These are phyloP conservation scores for Melastoma candidum DNA, from an alignment of 441 rosid genomes.

Conservation along the genomic window DNA sequence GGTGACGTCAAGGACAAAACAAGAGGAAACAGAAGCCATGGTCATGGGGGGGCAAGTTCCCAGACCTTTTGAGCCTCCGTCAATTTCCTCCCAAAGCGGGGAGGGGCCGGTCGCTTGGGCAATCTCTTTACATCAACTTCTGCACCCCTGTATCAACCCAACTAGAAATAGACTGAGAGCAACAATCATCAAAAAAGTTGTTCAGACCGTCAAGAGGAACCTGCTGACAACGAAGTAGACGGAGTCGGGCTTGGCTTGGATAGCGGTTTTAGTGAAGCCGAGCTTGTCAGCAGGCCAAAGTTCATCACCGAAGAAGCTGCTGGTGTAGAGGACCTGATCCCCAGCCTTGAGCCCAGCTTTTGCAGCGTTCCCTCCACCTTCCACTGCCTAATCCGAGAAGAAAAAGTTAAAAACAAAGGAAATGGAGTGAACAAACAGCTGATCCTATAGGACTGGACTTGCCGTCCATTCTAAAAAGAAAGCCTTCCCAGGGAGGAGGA, in stretches of 20 bases:
- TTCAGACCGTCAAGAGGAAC: conserved; percentile 20
- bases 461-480: too few relatives aligned
- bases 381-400: conserved; percentile 47
- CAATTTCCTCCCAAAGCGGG: conserved; percentile 85
- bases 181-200: not conserved
- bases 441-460: too few relatives aligned
- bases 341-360: conserved; percentile 84
- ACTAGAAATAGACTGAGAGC: not conserved
- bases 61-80: conserved; percentile 77
- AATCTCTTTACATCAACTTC: conserved; percentile 78
- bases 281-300: conserved; percentile 99
- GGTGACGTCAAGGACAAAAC: not conserved
- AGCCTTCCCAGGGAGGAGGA: not conserved
- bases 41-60: not conserved
- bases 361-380: conserved; percentile 92
- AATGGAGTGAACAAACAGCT: too few relatives aligned
- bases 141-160: conserved; percentile 51
- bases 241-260: conserved; percentile 94
- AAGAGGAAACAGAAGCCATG: not conserved
- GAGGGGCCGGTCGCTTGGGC: conserved; percentile 89
- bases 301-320: conserved; percentile 97
- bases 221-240: conserved; percentile 90
- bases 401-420: not conserved
- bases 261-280: conserved; percentile 92
- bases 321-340: conserved; percentile 88